These are phyloP conservation scores for Talaromyces trachyspermus DNA, from an alignment of 495 filamentous ascomycete species.

Conservation along the genomic window DNA sequence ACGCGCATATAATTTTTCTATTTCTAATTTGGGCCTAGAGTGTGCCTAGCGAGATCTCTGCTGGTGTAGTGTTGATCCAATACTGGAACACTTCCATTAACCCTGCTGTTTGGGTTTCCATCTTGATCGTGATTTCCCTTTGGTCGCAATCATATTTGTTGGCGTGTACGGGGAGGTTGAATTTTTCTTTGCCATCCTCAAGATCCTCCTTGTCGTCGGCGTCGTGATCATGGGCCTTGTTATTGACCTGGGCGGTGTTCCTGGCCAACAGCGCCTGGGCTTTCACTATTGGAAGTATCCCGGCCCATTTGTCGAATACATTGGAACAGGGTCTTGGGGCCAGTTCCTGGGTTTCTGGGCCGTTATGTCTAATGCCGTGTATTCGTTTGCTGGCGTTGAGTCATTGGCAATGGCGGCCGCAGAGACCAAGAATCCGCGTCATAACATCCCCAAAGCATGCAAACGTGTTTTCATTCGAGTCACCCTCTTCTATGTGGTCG, in stretches of 20 bases:
- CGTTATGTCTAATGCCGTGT: conserved; percentile 52
- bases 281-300: conserved; percentile 48
- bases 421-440: conserved; percentile 36
- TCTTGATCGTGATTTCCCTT: conserved; percentile 51
- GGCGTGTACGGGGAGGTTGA: conserved; percentile 39
- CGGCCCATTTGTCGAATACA: conserved; percentile 43
- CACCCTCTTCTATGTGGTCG: conserved; percentile 35
- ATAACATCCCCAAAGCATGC: conserved; percentile 39
- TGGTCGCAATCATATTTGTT: conserved; percentile 46
- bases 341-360: conserved; percentile 53
- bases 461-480: conserved; percentile 38
- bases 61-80: conserved; percentile 50
- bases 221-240: conserved; percentile 47
- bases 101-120: conserved; percentile 45
- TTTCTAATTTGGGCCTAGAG: too few relatives aligned
- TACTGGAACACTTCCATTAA: conserved; percentile 52
- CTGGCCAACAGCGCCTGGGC: conserved; percentile 25
- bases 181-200: conserved; percentile 35
- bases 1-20: too few relatives aligned
- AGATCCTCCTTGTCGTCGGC: conserved; percentile 44
- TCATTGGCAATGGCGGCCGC: conserved; percentile 45
- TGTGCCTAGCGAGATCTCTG: conserved; percentile 56
- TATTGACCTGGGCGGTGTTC: conserved; percentile 31
- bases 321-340: conserved; percentile 29
- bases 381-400: conserved; percentile 51